A percentile compares a stretch with the other conserved stretches of the same genome.
phyloP scores from a whole-genome alignment of 768 basidiomycete genomes.

The Boletus tylopilopsis region DNA sequence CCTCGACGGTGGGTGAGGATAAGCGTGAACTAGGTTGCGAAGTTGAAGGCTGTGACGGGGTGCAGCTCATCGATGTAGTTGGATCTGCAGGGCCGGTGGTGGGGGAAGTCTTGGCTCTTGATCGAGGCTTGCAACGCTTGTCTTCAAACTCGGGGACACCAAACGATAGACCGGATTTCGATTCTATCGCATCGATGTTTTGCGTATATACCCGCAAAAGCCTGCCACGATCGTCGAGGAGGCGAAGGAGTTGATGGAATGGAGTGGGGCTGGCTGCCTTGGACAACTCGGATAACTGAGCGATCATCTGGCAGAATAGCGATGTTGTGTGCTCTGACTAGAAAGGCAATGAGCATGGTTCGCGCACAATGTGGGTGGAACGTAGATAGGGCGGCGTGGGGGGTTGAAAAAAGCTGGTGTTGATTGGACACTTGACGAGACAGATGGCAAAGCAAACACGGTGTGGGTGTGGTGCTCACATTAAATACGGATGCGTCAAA shows the following conservation, averaged over 20 bases:
- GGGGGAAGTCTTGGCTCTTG: slow-evolving; percentile 39
- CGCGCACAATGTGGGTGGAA: slow-evolving; percentile 1
- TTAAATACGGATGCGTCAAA: slow-evolving; percentile 90
- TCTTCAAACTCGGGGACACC: slow-evolving; percentile 73
- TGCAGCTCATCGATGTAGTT: slow-evolving; percentile 9
- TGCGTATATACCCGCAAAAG: slow-evolving; percentile 89
- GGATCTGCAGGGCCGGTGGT: slow-evolving; percentile 13
- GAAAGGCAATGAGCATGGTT: slow-evolving; percentile 20
- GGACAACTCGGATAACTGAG: slow-evolving; percentile 71
- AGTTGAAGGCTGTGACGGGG: slow-evolving; percentile 12
- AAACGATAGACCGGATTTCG: slow-evolving; percentile 80
- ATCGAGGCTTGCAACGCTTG: slow-evolving; percentile 50
- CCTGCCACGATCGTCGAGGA: slow-evolving; percentile 70
- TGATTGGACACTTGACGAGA: not conserved
- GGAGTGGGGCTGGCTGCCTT: slow-evolving; percentile 70
- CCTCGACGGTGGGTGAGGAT: slow-evolving; percentile 51
- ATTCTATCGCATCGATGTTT: slow-evolving; percentile 89
- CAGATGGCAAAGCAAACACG: slow-evolving; percentile 4
- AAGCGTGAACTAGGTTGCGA: slow-evolving; percentile 35
- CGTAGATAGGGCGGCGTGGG: not conserved
- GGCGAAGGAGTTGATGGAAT: slow-evolving; percentile 73
- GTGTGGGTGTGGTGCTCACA: slow-evolving; percentile 41
- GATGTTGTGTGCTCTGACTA: slow-evolving; percentile 74
- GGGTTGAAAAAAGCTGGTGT: not conserved
- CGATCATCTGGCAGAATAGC: slow-evolving; percentile 87